Evolutionary conservation across 2,329 filamentous ascomycete genomes (phyloP).

Genomic region (Talaromyces funiculosus): DNA sequence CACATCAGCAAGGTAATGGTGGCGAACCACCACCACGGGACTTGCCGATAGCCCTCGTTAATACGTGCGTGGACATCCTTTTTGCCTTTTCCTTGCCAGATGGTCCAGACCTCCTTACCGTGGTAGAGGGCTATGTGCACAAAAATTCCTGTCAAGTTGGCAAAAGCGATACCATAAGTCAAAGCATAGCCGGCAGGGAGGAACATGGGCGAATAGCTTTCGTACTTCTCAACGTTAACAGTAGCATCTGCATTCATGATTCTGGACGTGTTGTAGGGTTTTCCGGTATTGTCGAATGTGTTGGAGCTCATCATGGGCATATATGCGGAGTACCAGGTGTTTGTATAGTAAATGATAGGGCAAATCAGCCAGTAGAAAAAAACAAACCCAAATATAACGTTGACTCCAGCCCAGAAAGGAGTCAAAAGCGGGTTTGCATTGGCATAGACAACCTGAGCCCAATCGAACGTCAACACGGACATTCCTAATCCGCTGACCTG

Average conservation of each 20-base stretch:
- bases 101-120: constrained; percentile 31
- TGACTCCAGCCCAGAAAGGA: constrained; percentile 47
- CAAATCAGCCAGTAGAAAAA: constrained; percentile 42
- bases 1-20: constrained; percentile 35
- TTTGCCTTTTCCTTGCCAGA: constrained; percentile 29
- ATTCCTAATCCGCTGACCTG: constrained; percentile 62
- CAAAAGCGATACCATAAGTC: constrained; percentile 59
- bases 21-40: constrained; percentile 46
- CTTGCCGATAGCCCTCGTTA: constrained; percentile 36
- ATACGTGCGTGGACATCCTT: constrained; percentile 42
- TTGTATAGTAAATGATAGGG: constrained; percentile 46
- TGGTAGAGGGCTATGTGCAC: constrained; percentile 36
- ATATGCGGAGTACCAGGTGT: constrained; percentile 53
- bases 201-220: constrained; percentile 60
- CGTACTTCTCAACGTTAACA: constrained; percentile 57
- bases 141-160: constrained; percentile 57
- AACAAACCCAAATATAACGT: constrained; percentile 41
- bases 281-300: constrained; percentile 60
- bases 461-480: constrained; percentile 68
- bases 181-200: constrained; percentile 55
- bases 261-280: constrained; percentile 54
- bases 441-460: constrained; percentile 62
- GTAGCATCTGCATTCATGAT: constrained; percentile 53
- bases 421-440: constrained; percentile 63
- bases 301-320: constrained; percentile 57